Conservation (phyloP, 192 early-diverging fungal species). For the Backusella mclennaniae region DNA sequence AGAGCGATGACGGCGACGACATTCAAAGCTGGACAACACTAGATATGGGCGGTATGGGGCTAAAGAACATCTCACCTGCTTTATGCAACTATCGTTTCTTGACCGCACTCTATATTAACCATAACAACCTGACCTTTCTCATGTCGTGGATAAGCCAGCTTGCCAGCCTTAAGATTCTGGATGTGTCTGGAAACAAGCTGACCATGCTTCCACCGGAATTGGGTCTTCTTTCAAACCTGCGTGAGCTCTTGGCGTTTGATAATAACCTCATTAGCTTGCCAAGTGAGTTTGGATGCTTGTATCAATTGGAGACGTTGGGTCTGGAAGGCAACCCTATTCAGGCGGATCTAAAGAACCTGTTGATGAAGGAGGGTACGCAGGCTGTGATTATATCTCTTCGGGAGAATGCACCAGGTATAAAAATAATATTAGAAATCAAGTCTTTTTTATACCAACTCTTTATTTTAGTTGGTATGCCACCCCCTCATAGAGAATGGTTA, state of each 20-base stretch:
- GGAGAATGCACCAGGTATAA: constrained; percentile 82
- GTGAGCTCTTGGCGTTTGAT: constrained; percentile 88
- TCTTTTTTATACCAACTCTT: neutral
- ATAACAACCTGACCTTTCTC: constrained; percentile 87
- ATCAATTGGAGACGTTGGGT: constrained; percentile 86
- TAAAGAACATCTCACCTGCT: constrained; percentile 73
- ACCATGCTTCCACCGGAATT: constrained; percentile 82
- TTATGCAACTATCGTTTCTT: constrained; percentile 86
- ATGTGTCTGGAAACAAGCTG: constrained; percentile 90
- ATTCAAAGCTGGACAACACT: constrained; percentile 78
- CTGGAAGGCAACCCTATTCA: constrained; percentile 94
- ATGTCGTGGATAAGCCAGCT: constrained; percentile 71
- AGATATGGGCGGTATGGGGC: constrained; percentile 94
- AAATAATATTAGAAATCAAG: neutral
- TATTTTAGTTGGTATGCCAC: constrained; percentile 64
- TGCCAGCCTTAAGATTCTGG: constrained; percentile 66
- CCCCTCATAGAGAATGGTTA: constrained; percentile 91
- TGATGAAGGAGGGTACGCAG: constrained; percentile 86
- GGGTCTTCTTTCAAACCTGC: constrained; percentile 76
- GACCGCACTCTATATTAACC: constrained; percentile 91
- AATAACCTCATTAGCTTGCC: constrained; percentile 86
- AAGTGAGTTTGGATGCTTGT: constrained; percentile 85
- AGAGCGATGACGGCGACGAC: neutral
- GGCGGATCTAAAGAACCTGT: constrained; percentile 71
- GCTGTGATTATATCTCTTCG: constrained; percentile 83